Evolutionary conservation across 2,329 filamentous ascomycete species (phyloP), one percentile per base, ranked within the genome.

Genomic region (Thyridium curvatum): DNA sequence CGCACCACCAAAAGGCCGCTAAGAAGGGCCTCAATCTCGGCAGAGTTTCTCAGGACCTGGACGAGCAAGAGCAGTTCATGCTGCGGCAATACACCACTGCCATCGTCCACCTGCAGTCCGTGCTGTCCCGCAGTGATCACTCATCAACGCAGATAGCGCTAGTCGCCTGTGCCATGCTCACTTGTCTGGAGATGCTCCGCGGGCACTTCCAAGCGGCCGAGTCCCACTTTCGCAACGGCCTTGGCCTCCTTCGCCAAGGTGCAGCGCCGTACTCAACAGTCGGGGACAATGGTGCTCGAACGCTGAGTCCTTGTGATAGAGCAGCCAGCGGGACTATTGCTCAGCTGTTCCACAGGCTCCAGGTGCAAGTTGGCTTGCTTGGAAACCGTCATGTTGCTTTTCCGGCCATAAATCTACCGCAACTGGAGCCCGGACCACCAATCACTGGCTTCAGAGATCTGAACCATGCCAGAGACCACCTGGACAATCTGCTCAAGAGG

Each of bases 151-250:
- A 56, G 4, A 50, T 65, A 14, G 56, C 58, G 1, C 55, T 67
- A 17, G 54, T 62, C 34, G 47, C 58, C 12, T 63, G 62, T 34
- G 40, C 60, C 5, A 15, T 64, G 0, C 63, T 65, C 35, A 51
- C 50, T 32, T 54, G 41, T 29, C 43, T 58, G 17, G 60, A 59
- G 40, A 51, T 54, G 13, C 35, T 63, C 3, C 53, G 54, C 16
- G 64, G 63, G 2, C 56, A 58, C 14, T 65, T 61, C 30, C 45
- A 46, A 5, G 50, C 56, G 0, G 64, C 58, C 7, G 56, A 60
- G 18, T 46, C 50, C 6, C 68, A 71, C 45, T 54, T 71, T 10
- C 53, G 56, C 14, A 66, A 55, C 32, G 67, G 68, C 1, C 41
- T 70, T 3, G 60, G 50, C 31, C 46, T 70, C 9, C 44, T 70